Evolutionary conservation across 2,329 filamentous ascomycete species (phyloP), one percentile per base, ranked within the genome.

Genomic region (Clarireedia paspali): DNA sequence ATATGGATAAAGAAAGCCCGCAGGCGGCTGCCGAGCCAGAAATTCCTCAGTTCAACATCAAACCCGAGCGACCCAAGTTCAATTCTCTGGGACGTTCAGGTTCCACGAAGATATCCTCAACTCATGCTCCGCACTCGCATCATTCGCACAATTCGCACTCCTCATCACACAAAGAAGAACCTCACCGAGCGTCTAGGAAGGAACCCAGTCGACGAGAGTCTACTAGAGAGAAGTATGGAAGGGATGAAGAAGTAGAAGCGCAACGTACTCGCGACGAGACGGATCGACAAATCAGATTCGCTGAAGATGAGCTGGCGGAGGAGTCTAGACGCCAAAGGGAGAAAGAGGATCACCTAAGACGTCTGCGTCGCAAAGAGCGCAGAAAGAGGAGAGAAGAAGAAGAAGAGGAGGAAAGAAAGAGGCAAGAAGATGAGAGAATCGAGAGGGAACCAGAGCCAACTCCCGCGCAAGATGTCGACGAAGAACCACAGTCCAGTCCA

Each of bases 241-340:
- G 44, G 3, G 64, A 63, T 24, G 62, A 64, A 51, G 66, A 66
- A 9, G 60, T 53, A 39, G 65, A 67, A 50, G 60, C 60, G 3
- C 57, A 62, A 40, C 55, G 59, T 24, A 53, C 55, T 14, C 55
- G 64, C 12, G 60, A 53, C n/a, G 64, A 67, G 42, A 54, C 57
- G 10, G 64, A 64, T 27, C 63, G 60, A 34, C 50, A 60, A 34
- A 23, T 34, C 15, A 52, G 23, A 23, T 15, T 44, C 10, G 53
- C 48, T 15, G n/a, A 52, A 39, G 51, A 55, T 20, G 53, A 56
- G 15, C 27, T 50, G 23, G 30, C 49, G 24, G 48, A 24, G 27
- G 53, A 47, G 39, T 24, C 42, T 12, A 45, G 3, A 39, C 39
- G 20, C 4, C 47, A 56, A 24, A 46, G 48, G 4, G 53, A 52